These are phyloP conservation scores for Tardiomyces digboiensis DNA, from an alignment of 1,139 yeast genomes.

Conservation along the genomic window DNA sequence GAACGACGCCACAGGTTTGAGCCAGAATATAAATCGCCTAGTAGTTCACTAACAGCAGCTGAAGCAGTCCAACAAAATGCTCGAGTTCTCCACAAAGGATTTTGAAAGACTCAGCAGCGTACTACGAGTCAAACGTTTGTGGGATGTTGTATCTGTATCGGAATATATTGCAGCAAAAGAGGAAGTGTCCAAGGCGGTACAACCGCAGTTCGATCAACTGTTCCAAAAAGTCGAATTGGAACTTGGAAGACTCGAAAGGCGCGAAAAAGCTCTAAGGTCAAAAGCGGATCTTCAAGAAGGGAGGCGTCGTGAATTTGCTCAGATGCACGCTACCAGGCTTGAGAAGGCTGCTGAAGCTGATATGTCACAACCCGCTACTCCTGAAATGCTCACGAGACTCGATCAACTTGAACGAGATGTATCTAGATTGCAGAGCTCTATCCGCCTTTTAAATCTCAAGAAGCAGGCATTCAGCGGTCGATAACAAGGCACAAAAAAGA, in stretches of 20 bases:
- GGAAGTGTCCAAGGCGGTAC: slow-evolving; percentile 18
- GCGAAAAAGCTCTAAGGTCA: slow-evolving; percentile 15
- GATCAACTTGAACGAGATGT: slow-evolving; percentile 5
- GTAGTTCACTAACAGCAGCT: slow-evolving; percentile 2
- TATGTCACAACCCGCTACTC: neutral
- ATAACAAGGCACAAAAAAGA: no score
- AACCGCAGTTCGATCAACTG: slow-evolving; percentile 19
- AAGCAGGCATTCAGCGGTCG: slow-evolving; percentile 8
- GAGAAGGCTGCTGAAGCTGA: slow-evolving; percentile 5
- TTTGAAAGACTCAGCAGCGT: slow-evolving; percentile 17
- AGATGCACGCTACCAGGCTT: slow-evolving; percentile 4
- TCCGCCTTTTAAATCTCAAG: neutral
- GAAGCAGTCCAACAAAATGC: slow-evolving; percentile 11
- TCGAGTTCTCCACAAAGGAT: slow-evolving; percentile 13
- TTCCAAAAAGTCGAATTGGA: slow-evolving; percentile 17
- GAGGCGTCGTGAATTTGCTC: slow-evolving; percentile 11
- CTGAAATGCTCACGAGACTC: slow-evolving; percentile 3
- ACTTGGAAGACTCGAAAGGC: slow-evolving; percentile 17
- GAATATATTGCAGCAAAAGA: slow-evolving; percentile 18
- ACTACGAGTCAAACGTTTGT: slow-evolving; percentile 12
- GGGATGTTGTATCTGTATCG: slow-evolving; percentile 23
- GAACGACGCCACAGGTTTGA: no score
- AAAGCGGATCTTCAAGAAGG: slow-evolving; percentile 20
- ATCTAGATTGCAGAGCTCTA: slow-evolving; percentile 1
- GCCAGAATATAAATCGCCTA: no score